phyloP scores from a whole-genome alignment of 1,284 basidiomycete genomes.

The Agroathelia rolfsii region DNA sequence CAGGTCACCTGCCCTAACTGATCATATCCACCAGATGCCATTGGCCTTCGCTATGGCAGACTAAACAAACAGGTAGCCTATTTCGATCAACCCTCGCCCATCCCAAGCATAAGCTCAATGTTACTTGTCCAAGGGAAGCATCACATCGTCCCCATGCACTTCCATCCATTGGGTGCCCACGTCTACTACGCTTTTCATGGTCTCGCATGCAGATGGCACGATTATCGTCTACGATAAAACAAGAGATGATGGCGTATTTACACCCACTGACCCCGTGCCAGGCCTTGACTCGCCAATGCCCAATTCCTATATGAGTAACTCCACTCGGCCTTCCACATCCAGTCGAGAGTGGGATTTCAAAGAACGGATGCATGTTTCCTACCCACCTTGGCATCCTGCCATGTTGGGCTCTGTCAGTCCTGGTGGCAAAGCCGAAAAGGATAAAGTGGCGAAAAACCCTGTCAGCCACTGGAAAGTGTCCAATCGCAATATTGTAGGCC shows the following conservation, averaged over 20 bases:
- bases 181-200: slow-evolving; percentile 78
- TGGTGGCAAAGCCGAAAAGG: slow-evolving; percentile 48
- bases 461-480: slow-evolving; percentile 80
- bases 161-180: slow-evolving; percentile 85
- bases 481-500: slow-evolving; percentile 64
- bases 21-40: slow-evolving; percentile 50
- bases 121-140: slow-evolving; percentile 48
- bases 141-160: slow-evolving; percentile 73
- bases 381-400: too few relatives aligned
- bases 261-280: slow-evolving; percentile 50
- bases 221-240: slow-evolving; percentile 85
- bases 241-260: slow-evolving; percentile 75
- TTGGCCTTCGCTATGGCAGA: slow-evolving; percentile 76
- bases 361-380: too few relatives aligned
- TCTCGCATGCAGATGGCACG: slow-evolving; percentile 85
- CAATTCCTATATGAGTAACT: slow-evolving; percentile 8
- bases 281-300: too few relatives aligned
- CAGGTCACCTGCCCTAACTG: slow-evolving; percentile 3
- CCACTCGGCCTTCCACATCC: slow-evolving; percentile 10
- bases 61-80: slow-evolving; percentile 90
- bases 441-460: slow-evolving; percentile 69
- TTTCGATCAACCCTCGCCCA: slow-evolving; percentile 8
- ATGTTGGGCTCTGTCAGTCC: too few relatives aligned
- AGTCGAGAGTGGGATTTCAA: too few relatives aligned
- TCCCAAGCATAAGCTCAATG: slow-evolving; percentile 12